Percentiles rank a stretch among this genome's conserved stretches.
phyloP scores from a whole-genome alignment of 768 basidiomycete species.

The Glaciozyma martinii region DNA sequence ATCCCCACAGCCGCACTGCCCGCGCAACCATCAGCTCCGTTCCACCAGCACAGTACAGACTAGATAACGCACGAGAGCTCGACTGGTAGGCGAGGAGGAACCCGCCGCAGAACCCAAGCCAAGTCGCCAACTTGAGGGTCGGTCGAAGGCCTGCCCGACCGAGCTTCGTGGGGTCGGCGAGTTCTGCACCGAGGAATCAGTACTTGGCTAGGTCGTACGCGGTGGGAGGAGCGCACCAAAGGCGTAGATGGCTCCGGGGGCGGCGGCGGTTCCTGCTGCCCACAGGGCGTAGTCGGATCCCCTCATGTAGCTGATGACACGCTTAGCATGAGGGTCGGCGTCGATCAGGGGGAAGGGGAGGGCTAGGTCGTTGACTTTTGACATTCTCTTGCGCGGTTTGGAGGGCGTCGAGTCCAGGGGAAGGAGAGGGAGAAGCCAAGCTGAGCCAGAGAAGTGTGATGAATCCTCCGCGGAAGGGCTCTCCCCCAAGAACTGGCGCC shows the following conservation, averaged over 20 bases:
- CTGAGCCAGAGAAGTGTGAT: no score
- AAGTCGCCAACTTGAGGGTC: constrained; percentile 45
- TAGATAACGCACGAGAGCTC: constrained; percentile 59
- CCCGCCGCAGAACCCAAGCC: constrained; percentile 78
- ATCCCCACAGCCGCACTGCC: constrained; percentile 87
- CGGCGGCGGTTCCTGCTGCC: constrained; percentile 68
- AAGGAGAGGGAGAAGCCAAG: no score
- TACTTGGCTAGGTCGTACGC: not conserved
- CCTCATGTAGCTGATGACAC: constrained; percentile 83
- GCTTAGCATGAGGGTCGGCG: constrained; percentile 74
- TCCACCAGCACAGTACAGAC: not conserved
- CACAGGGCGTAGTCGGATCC: constrained; percentile 77
- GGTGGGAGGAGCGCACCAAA: constrained; percentile 65
- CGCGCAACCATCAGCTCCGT: not conserved
- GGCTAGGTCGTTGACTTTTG: constrained; percentile 34
- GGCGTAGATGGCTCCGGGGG: constrained; percentile 68
- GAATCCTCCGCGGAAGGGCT: no score
- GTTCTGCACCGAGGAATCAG: constrained; percentile 31
- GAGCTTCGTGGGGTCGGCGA: constrained; percentile 41
- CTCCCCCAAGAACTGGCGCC: no score
- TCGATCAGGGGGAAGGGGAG: constrained; percentile 85
- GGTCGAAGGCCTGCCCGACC: constrained; percentile 40
- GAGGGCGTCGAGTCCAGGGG: no score
- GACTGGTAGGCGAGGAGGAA: constrained; percentile 89
- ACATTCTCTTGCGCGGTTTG: no score